These are phyloP conservation scores for Trichoderma afroharzianum DNA, from an alignment of 2,329 filamentous ascomycete species.

Conservation along the genomic window DNA sequence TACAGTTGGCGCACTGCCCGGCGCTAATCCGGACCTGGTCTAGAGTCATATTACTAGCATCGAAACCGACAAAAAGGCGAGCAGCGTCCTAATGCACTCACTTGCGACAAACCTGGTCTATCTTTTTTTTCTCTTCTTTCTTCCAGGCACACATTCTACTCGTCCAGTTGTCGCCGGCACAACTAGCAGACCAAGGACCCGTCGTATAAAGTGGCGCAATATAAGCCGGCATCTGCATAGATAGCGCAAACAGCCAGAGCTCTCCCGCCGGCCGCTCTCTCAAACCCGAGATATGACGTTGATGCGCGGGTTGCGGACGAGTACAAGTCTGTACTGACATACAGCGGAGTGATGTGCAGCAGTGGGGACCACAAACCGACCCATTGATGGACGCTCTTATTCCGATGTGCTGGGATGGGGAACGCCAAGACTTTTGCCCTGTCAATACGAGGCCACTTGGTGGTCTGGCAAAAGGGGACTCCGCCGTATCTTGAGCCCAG, in stretches of 20 bases:
- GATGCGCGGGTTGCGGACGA: neutral
- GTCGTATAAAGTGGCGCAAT: neutral
- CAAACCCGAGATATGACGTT: neutral
- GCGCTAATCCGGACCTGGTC: neutral
- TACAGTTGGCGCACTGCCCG: constrained; percentile 4
- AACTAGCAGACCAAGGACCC: neutral
- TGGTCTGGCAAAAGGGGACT: constrained; percentile 14
- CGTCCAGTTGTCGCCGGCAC: neutral
- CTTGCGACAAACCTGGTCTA: constrained; percentile 1
- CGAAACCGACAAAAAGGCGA: constrained; percentile 4
- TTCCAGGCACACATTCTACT: neutral
- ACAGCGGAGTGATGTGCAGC: constrained; percentile 10
- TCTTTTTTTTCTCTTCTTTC: neutral
- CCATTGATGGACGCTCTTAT: constrained; percentile 14
- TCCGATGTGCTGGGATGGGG: constrained; percentile 11
- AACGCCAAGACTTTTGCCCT: constrained; percentile 1
- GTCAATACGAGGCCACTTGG: constrained; percentile 17
- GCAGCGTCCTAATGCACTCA: constrained; percentile 7
- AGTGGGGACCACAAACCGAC: constrained; percentile 4
- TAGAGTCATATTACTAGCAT: neutral
- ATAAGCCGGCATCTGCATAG: neutral
- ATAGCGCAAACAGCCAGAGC: neutral
- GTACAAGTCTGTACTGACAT: neutral
- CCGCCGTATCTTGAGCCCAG: neutral
- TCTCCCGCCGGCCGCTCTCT: neutral